Percentiles rank a stretch among this genome's conserved stretches.
Conservation (phyloP, 2,329 filamentous ascomycete species). For the Sarocladium strictum region DNA sequence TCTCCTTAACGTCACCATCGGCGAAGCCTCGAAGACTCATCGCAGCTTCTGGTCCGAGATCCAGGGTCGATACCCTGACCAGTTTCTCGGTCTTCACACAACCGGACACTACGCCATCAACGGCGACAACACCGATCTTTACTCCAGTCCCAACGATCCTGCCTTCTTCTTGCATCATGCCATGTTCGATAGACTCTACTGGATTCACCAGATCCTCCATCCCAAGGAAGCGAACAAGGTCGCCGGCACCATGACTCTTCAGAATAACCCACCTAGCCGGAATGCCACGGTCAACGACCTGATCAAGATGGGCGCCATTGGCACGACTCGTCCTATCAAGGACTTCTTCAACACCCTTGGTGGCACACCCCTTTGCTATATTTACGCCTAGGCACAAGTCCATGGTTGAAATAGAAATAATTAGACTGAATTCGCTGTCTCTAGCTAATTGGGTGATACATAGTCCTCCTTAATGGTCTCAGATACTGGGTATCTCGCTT, state of each 20-base stretch:
- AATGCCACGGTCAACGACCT: slow-evolving; percentile 13
- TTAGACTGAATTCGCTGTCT: neutral
- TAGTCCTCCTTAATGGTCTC: too few species aligned
- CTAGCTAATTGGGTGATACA: too few species aligned
- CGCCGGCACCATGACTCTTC: slow-evolving; percentile 17
- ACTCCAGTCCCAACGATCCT: slow-evolving; percentile 22
- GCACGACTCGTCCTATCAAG: slow-evolving; percentile 14
- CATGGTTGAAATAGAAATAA: too few species aligned
- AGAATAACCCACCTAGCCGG: slow-evolving; percentile 17
- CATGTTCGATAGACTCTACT: slow-evolving; percentile 20
- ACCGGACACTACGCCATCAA: slow-evolving; percentile 29
- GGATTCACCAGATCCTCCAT: slow-evolving; percentile 18
- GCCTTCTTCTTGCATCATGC: slow-evolving; percentile 21
- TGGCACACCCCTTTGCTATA: slow-evolving; percentile 19
- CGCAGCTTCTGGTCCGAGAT: slow-evolving; percentile 19
- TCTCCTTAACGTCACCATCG: slow-evolving; percentile 7
- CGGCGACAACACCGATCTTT: slow-evolving; percentile 26
- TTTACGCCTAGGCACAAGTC: slow-evolving; percentile 16
- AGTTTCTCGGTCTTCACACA: slow-evolving; percentile 25
- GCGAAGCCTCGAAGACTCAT: slow-evolving; percentile 9
- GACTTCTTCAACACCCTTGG: slow-evolving; percentile 17
- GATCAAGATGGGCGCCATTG: slow-evolving; percentile 14
- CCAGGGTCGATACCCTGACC: slow-evolving; percentile 20
- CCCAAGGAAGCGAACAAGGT: slow-evolving; percentile 14
- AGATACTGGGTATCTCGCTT: too few species aligned